These are phyloP conservation scores for Malus fusca DNA, from an alignment of 306 rosid genomes.

Conservation along the genomic window DNA sequence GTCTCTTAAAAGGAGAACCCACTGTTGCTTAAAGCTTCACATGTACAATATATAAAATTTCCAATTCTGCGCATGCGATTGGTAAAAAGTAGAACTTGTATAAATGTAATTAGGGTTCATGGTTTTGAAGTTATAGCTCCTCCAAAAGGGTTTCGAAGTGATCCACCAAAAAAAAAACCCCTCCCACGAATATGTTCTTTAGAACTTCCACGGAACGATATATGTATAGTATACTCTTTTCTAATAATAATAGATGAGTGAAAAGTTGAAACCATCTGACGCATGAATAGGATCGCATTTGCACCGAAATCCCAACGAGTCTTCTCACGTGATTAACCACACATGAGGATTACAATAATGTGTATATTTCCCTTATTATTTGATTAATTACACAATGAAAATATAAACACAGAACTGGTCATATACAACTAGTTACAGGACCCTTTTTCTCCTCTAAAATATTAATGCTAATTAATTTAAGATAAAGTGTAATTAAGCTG, in stretches of 20 bases:
- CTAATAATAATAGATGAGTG: no score
- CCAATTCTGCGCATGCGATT: conserved; percentile 44
- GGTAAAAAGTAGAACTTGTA: background rate
- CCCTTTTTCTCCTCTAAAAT: background rate
- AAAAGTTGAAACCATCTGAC: no score
- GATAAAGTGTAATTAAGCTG: background rate
- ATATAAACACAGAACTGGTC: no score
- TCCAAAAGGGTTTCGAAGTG: background rate
- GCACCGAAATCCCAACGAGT: no score
- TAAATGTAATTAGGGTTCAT: background rate
- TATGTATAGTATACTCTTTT: background rate
- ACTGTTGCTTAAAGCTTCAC: conserved; percentile 26
- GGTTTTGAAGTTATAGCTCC: background rate
- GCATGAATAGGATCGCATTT: no score
- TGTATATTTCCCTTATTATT: background rate
- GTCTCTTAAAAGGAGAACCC: conserved; percentile 72
- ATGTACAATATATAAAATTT: conserved; percentile 3
- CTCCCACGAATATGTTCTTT: background rate
- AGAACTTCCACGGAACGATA: no score
- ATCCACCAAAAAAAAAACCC: background rate
- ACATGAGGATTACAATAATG: background rate
- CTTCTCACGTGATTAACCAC: no score
- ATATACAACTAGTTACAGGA: background rate
- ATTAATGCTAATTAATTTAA: background rate
- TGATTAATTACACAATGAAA: no score